Conservation (phyloP, 2,329 filamentous ascomycete genomes). For the Herpotrichia juniperi region DNA sequence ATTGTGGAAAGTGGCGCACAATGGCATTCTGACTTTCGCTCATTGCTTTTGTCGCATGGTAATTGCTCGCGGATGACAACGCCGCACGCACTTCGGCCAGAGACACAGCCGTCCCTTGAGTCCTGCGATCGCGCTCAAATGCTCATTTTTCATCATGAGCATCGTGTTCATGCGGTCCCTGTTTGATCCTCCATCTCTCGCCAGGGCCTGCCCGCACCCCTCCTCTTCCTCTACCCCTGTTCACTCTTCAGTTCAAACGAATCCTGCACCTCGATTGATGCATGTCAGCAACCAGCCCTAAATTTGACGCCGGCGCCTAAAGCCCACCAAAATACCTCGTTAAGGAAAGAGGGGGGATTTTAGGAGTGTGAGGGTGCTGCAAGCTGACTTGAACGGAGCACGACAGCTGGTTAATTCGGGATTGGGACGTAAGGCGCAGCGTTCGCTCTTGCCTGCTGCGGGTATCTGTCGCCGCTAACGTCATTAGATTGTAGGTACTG, state of each 20-base stretch:
- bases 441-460: neutral
- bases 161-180: constrained; percentile 2
- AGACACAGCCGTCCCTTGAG: neutral
- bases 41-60: neutral
- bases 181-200: neutral
- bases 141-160: neutral
- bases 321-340: constrained; percentile 15
- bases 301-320: constrained; percentile 25
- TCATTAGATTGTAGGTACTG: constrained; percentile 7
- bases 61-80: neutral
- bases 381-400: constrained; percentile 8
- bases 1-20: neutral
- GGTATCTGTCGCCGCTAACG: constrained; percentile 2
- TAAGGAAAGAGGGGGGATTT: neutral
- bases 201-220: neutral
- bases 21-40: neutral
- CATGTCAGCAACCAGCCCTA: constrained; percentile 27
- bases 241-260: neutral
- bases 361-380: neutral
- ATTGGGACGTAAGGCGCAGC: neutral
- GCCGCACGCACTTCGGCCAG: neutral
- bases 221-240: neutral
- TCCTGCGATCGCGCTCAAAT: neutral
- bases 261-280: neutral
- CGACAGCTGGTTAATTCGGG: constrained; percentile 2